phyloP scores from a whole-genome alignment of 208 protist genomes.

The Leishmania amazonensis region DNA sequence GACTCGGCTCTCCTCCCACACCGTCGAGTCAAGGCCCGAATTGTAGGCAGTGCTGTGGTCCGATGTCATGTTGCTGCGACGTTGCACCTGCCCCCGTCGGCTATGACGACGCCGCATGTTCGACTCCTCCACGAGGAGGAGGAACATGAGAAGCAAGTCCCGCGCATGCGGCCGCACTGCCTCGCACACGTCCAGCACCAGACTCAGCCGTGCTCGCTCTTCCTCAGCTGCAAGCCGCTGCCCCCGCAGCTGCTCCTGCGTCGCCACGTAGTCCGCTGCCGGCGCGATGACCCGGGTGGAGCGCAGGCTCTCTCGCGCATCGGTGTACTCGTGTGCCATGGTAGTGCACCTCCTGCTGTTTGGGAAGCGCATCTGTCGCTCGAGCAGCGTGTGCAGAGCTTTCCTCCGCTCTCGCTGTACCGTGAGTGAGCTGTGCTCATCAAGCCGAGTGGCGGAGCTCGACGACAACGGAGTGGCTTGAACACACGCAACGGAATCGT shows the following conservation, averaged over 20 bases:
- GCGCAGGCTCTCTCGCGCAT: not conserved
- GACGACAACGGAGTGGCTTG: not conserved
- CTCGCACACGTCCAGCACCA: conserved; percentile 49
- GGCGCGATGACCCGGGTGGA: not conserved
- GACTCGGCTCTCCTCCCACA: conserved; percentile 27
- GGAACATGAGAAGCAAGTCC: conserved; percentile 54
- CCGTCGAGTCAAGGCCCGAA: not conserved
- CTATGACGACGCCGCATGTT: not conserved
- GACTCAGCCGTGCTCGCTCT: conserved; percentile 27
- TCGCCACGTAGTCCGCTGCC: conserved; percentile 8
- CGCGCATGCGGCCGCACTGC: conserved; percentile 49
- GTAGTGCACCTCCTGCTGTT: not conserved
- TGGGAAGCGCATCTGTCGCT: conserved; percentile 7
- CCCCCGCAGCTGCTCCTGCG: conserved; percentile 16
- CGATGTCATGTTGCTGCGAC: not conserved
- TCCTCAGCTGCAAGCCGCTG: conserved; percentile 23
- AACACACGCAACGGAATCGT: not conserved
- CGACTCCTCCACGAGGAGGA: conserved; percentile 41
- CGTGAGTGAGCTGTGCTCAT: conserved; percentile 4
- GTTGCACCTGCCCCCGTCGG: not conserved
- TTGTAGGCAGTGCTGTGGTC: not conserved
- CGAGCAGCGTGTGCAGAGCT: conserved; percentile 20
- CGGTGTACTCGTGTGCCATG: not conserved
- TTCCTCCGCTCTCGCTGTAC: conserved; percentile 14
- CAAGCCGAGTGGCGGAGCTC: not conserved